A percentile compares a stretch with the other conserved stretches of the same genome.
phyloP scores from a whole-genome alignment of 1,284 basidiomycete genomes.

The Heterobasidion irregulare region DNA sequence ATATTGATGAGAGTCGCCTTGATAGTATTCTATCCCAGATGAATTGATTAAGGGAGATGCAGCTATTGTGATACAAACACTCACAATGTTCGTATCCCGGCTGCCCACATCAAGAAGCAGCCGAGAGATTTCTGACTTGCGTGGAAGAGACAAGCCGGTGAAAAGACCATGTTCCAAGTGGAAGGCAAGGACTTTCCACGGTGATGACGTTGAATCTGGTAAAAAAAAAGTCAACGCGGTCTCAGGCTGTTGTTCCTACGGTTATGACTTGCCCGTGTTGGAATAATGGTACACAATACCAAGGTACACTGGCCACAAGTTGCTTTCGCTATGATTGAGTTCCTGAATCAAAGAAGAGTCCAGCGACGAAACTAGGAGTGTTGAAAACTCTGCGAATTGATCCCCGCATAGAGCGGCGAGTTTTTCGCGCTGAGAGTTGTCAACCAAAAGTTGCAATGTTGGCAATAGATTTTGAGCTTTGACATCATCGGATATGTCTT shows the following conservation, averaged over 20 bases:
- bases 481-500: conserved; percentile 50
- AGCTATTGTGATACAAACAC: conserved; percentile 12
- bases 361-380: conserved; percentile 47
- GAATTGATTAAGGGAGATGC: background rate
- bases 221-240: background rate
- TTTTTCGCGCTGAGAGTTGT: conserved; percentile 14
- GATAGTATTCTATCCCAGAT: conserved; percentile 33
- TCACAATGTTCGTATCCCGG: conserved; percentile 37
- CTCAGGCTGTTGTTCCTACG: background rate
- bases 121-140: conserved; percentile 46
- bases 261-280: conserved; percentile 28
- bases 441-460: conserved; percentile 40
- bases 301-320: conserved; percentile 42
- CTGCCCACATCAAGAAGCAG: conserved; percentile 43
- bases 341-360: conserved; percentile 36
- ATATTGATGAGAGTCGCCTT: conserved; percentile 41
- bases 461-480: conserved; percentile 64
- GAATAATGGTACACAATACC: conserved; percentile 36
- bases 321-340: conserved; percentile 36
- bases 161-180: conserved; percentile 48
- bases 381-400: conserved; percentile 32
- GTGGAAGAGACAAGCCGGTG: conserved; percentile 37
- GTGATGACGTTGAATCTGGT: conserved; percentile 19
- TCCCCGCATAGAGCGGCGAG: conserved; percentile 14
- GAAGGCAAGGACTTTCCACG: conserved; percentile 32